Conservation (phyloP, 1,139 yeast species). For the Taiozyma onychis region DNA sequence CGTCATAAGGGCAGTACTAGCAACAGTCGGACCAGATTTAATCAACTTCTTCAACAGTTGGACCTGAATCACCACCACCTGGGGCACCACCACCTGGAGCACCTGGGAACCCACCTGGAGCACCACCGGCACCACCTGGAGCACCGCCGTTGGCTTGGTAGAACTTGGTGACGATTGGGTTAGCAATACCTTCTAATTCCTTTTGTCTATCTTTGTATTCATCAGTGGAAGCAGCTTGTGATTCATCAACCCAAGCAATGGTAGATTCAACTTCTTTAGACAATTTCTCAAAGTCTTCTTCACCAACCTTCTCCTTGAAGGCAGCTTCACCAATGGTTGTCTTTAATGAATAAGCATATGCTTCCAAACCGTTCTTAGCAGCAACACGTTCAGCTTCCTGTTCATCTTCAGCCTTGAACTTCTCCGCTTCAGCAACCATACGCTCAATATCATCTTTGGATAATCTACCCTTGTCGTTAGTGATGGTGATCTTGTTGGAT, state of each 20-base stretch:
- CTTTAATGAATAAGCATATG: constrained; percentile 77
- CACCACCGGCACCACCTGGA: constrained; percentile 44
- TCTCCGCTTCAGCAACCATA: constrained; percentile 88
- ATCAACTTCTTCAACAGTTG: constrained; percentile 73
- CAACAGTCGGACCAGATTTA: constrained; percentile 22
- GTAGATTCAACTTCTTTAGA: constrained; percentile 82
- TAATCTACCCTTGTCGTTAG: constrained; percentile 92
- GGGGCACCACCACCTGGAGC: constrained; percentile 49
- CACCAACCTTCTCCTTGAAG: constrained; percentile 73
- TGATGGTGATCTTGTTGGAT: constrained; percentile 70
- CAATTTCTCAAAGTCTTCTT: constrained; percentile 80
- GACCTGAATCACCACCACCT: constrained; percentile 37
- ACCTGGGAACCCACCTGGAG: constrained; percentile 56
- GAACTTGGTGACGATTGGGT: constrained; percentile 61
- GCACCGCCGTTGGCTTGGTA: constrained; percentile 54
- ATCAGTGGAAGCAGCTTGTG: constrained; percentile 80
- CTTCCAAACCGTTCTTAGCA: constrained; percentile 80
- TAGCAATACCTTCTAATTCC: constrained; percentile 59
- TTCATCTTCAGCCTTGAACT: constrained; percentile 76
- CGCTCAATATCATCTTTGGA: constrained; percentile 90
- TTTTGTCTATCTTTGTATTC: constrained; percentile 67
- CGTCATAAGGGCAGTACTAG: not conserved
- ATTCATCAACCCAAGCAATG: constrained; percentile 81
- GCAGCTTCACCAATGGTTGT: constrained; percentile 60
- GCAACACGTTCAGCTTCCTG: constrained; percentile 71